Percentiles rank a stretch among this genome's conserved stretches.
Evolutionary conservation across 768 basidiomycete species (phyloP).

Genomic region (Dentipellis fragilis): DNA sequence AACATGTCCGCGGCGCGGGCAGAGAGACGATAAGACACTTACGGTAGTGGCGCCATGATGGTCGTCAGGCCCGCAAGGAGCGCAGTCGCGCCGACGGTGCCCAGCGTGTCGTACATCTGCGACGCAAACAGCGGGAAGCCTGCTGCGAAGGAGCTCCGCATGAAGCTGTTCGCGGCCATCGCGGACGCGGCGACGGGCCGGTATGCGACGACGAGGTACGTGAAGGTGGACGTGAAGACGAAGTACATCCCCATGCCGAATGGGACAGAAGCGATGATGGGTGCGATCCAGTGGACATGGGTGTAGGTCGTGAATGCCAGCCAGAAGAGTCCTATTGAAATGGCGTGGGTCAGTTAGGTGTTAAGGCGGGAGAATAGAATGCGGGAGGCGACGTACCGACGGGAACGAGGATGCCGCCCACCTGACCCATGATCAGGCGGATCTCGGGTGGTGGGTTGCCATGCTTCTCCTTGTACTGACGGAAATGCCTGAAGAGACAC

Average conservation of each 20-base stretch:
- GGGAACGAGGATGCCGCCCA: slow-evolving; percentile 56
- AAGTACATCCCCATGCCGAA: slow-evolving; percentile 51
- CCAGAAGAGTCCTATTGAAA: slow-evolving; percentile 34
- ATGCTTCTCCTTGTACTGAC: slow-evolving; percentile 26
- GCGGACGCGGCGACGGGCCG: slow-evolving; percentile 49
- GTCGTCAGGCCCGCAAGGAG: slow-evolving; percentile 30
- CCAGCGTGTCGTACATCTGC: slow-evolving; percentile 28
- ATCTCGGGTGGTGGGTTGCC: slow-evolving; percentile 55
- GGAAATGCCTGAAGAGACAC: slow-evolving; percentile 24
- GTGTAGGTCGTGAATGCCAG: slow-evolving; percentile 46
- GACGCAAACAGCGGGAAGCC: slow-evolving; percentile 31
- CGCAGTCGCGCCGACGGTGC: slow-evolving; percentile 28
- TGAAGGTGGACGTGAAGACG: slow-evolving; percentile 62
- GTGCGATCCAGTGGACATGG: slow-evolving; percentile 36
- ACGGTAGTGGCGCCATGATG: slow-evolving; percentile 39
- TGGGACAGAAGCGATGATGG: slow-evolving; percentile 33
- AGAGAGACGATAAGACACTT: slow-evolving; percentile 15
- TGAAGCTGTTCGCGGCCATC: slow-evolving; percentile 51
- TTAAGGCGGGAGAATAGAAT: not conserved
- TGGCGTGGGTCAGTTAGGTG: not conserved
- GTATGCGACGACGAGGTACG: slow-evolving; percentile 42
- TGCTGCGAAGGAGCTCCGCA: slow-evolving; percentile 30
- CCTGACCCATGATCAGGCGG: slow-evolving; percentile 54
- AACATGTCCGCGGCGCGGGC: no score
- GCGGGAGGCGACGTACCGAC: slow-evolving; percentile 28